Base-by-base conservation (phyloP, 2,329 filamentous ascomycete species). In the Aspergillus sclerotialis region DNA sequence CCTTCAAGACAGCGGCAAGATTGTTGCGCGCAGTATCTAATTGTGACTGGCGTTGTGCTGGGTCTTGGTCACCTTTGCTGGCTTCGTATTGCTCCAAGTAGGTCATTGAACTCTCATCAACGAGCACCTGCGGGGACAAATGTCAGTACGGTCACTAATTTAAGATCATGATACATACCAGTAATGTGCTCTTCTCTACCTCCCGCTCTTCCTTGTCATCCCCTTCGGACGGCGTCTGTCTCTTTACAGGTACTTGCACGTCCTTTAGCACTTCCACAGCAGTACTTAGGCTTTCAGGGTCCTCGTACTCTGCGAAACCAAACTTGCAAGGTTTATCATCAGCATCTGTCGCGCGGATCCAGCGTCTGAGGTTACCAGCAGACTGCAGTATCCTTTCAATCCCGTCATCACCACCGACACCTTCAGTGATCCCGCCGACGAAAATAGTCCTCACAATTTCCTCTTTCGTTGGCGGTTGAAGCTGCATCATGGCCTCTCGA, bases 261-360 rank as follows among this genome's bases (percentile, higher is more conserved):
- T 92, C 82, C 56, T 80, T 79, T 49, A 95, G 76, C 37, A 94
- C 76, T 59, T 93, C 87, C 36, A 89, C 79, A 28, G 90, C 92
- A 28, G 82, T 82, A 58, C 82, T 80, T 47, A 98, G 71, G 45
- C 88, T 90, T 60, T 94, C 85, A 15, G 82, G 79, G 59, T 96
- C 89, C 43, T 94, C 90, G 61, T 84, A 98, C 62, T 95, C 84
- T 39, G 90, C 92, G 64, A 98, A 96, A 10, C 90, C 92, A 68
- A 96, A 96, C 43, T 81, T 82, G 62, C 82, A 81, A 36, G 80
- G 80, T 64, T 90, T 92, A 45, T 84, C 78, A 45, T 87, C 80
- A n/a, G 82, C 79, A 58, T 85, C 79, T 12, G 76, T 78, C 21
- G 80, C 82, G 40, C 86, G 72, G 43, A 89, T 88, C 88, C 89